These are phyloP conservation scores for Waltergamsia citrina DNA, from an alignment of 2,329 filamentous ascomycete genomes.

Conservation along the genomic window DNA sequence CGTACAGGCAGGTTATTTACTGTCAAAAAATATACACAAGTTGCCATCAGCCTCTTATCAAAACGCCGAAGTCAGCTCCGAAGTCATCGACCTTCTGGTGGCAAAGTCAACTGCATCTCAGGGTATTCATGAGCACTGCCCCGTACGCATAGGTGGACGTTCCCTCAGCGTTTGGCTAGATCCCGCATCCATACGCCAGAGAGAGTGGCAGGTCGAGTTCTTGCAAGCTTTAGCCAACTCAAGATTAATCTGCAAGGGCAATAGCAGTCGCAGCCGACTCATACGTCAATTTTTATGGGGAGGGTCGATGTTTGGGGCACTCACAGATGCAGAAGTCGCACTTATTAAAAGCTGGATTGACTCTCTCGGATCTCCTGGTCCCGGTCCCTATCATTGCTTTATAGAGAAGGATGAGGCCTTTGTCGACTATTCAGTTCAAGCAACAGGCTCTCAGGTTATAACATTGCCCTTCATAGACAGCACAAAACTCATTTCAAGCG, in stretches of 20 bases:
- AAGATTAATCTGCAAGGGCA: neutral
- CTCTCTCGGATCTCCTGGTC: too few species aligned
- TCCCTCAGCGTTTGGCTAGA: neutral
- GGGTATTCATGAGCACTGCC: neutral
- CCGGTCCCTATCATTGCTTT: too few species aligned
- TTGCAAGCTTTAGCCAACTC: neutral
- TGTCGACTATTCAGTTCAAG: too few species aligned
- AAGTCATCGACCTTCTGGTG: conserved; percentile 6
- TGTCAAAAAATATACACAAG: conserved; percentile 14
- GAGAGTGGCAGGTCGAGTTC: neutral
- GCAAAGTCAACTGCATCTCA: neutral
- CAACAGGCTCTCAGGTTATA: too few species aligned
- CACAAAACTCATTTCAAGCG: too few species aligned
- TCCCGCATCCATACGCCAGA: neutral
- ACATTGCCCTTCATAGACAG: too few species aligned
- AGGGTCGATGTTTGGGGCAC: neutral
- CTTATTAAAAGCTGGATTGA: too few species aligned
- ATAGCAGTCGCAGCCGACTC: neutral
- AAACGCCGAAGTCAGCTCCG: conserved; percentile 8
- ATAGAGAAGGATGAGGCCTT: too few species aligned
- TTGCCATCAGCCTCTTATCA: conserved; percentile 25
- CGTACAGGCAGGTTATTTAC: neutral
- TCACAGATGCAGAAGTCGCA: too few species aligned
- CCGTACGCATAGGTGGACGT: neutral
- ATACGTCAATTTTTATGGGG: neutral